These are phyloP conservation scores for Turritis glabra DNA, from an alignment of 345 rosid species.

Conservation along the genomic window DNA sequence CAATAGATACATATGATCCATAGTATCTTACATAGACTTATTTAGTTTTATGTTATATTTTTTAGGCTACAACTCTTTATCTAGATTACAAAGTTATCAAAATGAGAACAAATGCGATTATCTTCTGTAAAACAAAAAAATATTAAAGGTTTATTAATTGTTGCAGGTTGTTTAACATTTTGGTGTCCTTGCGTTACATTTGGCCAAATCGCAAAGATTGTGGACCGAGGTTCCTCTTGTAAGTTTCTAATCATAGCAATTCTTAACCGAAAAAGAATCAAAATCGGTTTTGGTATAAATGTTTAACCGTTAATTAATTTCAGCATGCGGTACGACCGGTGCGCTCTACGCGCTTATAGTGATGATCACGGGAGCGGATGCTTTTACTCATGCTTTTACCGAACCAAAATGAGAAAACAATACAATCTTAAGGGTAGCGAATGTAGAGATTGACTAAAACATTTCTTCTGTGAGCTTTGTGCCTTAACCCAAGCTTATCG, in stretches of 20 bases:
- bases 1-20: too few species aligned
- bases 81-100: too few species aligned
- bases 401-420: slow-evolving; percentile 65
- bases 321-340: slow-evolving; percentile 63
- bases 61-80: too few species aligned
- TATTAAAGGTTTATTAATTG: too few species aligned
- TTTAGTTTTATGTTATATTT: too few species aligned
- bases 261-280: background rate
- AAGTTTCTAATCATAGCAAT: slow-evolving; percentile 19
- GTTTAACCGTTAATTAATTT: background rate
- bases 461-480: slow-evolving; percentile 61
- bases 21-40: too few species aligned
- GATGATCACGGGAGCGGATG: slow-evolving; percentile 49
- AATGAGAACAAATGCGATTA: too few species aligned
- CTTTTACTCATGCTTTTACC: slow-evolving; percentile 60
- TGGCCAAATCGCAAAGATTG: slow-evolving; percentile 69
- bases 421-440: slow-evolving; percentile 53
- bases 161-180: slow-evolving; percentile 61
- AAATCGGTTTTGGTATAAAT: background rate
- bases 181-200: slow-evolving; percentile 75
- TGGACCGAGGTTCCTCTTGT: slow-evolving; percentile 58
- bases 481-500: slow-evolving; percentile 66
- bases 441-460: slow-evolving; percentile 52
- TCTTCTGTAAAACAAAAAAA: too few species aligned
- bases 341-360: slow-evolving; percentile 42